Percentiles rank a stretch among this genome's conserved stretches.
phyloP scores from a whole-genome alignment of 2,329 filamentous ascomycete species.

The Fusarium decemcellulare region DNA sequence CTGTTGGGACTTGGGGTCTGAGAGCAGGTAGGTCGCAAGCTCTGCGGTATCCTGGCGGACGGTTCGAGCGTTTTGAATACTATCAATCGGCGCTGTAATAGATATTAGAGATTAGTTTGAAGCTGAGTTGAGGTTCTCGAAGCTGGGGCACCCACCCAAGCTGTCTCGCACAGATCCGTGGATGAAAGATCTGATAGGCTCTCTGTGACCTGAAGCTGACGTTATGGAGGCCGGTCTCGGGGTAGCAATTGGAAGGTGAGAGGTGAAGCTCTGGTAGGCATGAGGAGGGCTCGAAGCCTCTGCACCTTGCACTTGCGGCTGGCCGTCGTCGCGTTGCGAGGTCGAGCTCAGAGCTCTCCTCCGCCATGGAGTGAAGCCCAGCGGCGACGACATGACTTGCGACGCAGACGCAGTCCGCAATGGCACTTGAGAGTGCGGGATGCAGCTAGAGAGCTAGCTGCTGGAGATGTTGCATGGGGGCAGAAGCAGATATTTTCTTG shows the following conservation, averaged over 20 bases:
- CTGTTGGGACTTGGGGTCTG: conserved; percentile 67
- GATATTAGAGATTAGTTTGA: conserved; percentile 7
- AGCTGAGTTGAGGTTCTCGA: not conserved
- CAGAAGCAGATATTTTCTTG: conserved; percentile 8
- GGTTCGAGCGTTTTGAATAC: conserved; percentile 80
- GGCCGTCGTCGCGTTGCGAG: conserved; percentile 48
- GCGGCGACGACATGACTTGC: conserved; percentile 61
- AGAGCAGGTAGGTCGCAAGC: conserved; percentile 85
- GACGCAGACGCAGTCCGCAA: conserved; percentile 18
- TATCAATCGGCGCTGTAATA: conserved; percentile 70
- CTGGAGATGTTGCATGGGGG: conserved; percentile 40
- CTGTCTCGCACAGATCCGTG: conserved; percentile 74
- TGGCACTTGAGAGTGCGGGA: conserved; percentile 35
- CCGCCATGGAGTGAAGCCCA: conserved; percentile 65
- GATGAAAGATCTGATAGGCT: conserved; percentile 80
- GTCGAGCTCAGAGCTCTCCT: conserved; percentile 57
- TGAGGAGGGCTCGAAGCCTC: conserved; percentile 47
- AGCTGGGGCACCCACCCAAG: conserved; percentile 61
- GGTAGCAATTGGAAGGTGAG: conserved; percentile 37
- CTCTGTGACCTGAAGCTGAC: conserved; percentile 62
- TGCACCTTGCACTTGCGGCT: conserved; percentile 40
- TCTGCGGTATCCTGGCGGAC: conserved; percentile 91
- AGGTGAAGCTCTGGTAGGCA: conserved; percentile 27
- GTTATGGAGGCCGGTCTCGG: conserved; percentile 58
- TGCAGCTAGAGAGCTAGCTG: conserved; percentile 22